These are phyloP conservation scores for Evansstolkia leycettana DNA, from an alignment of 495 filamentous ascomycete genomes.

Conservation along the genomic window DNA sequence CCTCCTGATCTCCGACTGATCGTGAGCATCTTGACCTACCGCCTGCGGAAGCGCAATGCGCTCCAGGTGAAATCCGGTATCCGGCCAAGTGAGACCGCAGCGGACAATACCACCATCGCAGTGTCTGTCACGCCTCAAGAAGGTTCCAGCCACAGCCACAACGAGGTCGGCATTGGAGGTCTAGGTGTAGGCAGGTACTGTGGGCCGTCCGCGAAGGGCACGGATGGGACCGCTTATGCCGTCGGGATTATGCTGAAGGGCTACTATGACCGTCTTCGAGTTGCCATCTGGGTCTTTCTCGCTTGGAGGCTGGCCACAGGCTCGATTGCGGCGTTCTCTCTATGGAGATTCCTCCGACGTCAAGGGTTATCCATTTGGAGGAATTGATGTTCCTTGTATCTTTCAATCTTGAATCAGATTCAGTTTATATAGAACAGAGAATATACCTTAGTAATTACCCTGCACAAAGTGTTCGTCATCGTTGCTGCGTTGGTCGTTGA, in stretches of 20 bases:
- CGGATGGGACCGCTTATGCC: constrained; percentile 26
- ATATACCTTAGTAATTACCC: not conserved
- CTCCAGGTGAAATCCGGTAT: constrained; percentile 24
- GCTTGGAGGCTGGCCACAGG: constrained; percentile 26
- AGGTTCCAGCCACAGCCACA: constrained; percentile 16
- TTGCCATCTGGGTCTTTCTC: constrained; percentile 42
- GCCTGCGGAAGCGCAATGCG: constrained; percentile 44
- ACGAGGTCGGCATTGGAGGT: constrained; percentile 32
- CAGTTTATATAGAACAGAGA: not conserved
- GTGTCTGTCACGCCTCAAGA: constrained; percentile 17
- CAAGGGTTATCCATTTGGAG: not conserved
- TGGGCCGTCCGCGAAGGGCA: constrained; percentile 14
- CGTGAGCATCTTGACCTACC: constrained; percentile 48
- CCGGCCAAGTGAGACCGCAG: constrained; percentile 26
- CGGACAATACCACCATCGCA: constrained; percentile 31
- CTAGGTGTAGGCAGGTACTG: constrained; percentile 36
- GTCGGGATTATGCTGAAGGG: constrained; percentile 55
- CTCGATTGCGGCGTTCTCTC: constrained; percentile 18
- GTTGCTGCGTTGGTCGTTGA: too few species aligned
- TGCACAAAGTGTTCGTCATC: too few species aligned
- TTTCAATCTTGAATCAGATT: constrained; percentile 1
- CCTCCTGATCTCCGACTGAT: constrained; percentile 48
- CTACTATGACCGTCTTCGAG: constrained; percentile 52
- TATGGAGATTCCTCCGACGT: constrained; percentile 20
- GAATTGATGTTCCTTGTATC: not conserved